These are phyloP conservation scores for Cladosporium sphaerospermum DNA, from an alignment of 2,329 filamentous ascomycete species.

Conservation along the genomic window DNA sequence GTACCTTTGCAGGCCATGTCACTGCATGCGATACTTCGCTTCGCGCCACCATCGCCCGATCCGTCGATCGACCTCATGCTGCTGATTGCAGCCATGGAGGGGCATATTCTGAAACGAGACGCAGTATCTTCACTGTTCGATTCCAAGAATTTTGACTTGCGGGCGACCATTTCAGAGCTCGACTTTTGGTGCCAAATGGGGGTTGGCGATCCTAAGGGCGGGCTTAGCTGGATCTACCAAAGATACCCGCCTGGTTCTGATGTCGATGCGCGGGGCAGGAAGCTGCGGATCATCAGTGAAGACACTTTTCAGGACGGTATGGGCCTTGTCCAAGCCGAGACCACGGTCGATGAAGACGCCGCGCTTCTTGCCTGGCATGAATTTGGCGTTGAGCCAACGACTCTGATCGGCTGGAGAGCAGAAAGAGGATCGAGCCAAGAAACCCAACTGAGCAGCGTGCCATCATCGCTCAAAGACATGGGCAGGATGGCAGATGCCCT, in stretches of 20 bases:
- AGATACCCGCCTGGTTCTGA: slow-evolving; percentile 69
- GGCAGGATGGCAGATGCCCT: slow-evolving; percentile 52
- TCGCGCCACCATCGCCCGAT: slow-evolving; percentile 58
- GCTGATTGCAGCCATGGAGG: slow-evolving; percentile 78
- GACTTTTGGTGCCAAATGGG: slow-evolving; percentile 98
- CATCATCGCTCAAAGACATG: slow-evolving; percentile 42
- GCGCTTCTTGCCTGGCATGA: slow-evolving; percentile 60
- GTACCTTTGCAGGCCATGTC: slow-evolving; percentile 67
- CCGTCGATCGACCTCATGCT: slow-evolving; percentile 74
- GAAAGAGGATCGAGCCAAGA: background rate
- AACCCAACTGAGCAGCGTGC: background rate
- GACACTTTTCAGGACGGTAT: slow-evolving; percentile 72
- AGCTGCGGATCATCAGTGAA: slow-evolving; percentile 72
- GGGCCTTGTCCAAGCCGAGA: slow-evolving; percentile 53
- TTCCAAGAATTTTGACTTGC: slow-evolving; percentile 64
- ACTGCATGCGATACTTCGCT: slow-evolving; percentile 79
- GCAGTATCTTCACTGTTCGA: slow-evolving; percentile 66
- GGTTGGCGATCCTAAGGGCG: slow-evolving; percentile 80
- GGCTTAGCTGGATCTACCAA: slow-evolving; percentile 82
- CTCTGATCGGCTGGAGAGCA: slow-evolving; percentile 33
- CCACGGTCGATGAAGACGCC: slow-evolving; percentile 54
- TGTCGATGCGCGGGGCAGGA: slow-evolving; percentile 59
- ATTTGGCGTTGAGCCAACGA: slow-evolving; percentile 49
- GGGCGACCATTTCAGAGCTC: slow-evolving; percentile 74
- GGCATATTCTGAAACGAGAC: slow-evolving; percentile 65